These are phyloP conservation scores for Raffaelea ambrosiae DNA, from an alignment of 2,329 filamentous ascomycete genomes.

Conservation along the genomic window DNA sequence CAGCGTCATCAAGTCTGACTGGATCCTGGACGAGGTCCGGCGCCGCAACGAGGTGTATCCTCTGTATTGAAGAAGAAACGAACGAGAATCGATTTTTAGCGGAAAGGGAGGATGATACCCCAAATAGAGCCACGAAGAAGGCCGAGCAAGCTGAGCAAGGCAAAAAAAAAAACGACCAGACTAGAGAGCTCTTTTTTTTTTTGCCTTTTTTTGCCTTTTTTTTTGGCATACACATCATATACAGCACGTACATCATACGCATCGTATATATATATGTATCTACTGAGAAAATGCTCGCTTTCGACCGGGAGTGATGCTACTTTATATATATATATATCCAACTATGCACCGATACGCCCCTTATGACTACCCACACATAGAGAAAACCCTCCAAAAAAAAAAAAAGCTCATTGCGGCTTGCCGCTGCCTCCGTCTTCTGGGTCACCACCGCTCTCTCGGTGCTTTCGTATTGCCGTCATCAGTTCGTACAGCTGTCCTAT, in stretches of 20 bases:
- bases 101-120: not conserved
- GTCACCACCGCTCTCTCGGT: conserved; percentile 12
- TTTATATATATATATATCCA: no score
- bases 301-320: no score
- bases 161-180: no score
- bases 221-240: not conserved
- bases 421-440: not conserved
- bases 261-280: no score
- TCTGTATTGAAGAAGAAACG: not conserved
- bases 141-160: no score
- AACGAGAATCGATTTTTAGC: not conserved
- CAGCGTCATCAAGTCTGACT: conserved; percentile 49
- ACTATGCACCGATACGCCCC: no score
- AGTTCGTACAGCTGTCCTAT: conserved; percentile 89
- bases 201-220: not conserved
- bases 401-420: not conserved
- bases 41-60: not conserved
- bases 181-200: not conserved
- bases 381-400: no score
- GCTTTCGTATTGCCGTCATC: conserved; percentile 67
- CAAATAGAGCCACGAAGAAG: no score
- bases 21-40: conserved; percentile 41
- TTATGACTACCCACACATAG: no score
- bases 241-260: not conserved
- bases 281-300: no score